A percentile compares a stretch with the other conserved stretches of the same genome.
phyloP scores from a whole-genome alignment of 345 rosid species.

The Corchorus capsularis region DNA sequence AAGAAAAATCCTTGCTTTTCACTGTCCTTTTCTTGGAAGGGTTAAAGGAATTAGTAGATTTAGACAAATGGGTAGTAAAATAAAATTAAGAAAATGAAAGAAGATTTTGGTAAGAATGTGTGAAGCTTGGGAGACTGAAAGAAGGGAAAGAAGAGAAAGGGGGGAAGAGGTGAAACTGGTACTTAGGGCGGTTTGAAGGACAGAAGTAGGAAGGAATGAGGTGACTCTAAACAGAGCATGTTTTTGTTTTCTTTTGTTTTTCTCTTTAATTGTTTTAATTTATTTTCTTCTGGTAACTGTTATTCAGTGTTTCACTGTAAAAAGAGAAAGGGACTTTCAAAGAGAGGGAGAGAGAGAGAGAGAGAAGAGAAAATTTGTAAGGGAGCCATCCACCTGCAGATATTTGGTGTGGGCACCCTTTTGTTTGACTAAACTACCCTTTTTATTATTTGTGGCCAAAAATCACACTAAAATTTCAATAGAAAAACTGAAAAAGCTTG shows the following conservation, averaged over 20 bases:
- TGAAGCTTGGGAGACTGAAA: not conserved
- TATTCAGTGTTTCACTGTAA: slow-evolving; percentile 20
- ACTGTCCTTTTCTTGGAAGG: not conserved
- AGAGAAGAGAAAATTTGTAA: too few relatives aligned
- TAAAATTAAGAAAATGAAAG: not conserved
- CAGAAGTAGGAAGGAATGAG: not conserved
- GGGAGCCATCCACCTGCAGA: slow-evolving; percentile 17
- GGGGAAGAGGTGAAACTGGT: not conserved
- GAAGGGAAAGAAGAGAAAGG: not conserved
- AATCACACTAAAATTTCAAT: not conserved
- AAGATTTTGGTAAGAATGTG: not conserved
- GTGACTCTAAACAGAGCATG: slow-evolving; percentile 11
- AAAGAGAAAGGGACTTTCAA: slow-evolving; percentile 9
- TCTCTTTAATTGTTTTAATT: not conserved
- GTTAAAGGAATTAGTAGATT: slow-evolving; percentile 15
- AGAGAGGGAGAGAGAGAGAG: slow-evolving; percentile 3
- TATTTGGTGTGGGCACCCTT: slow-evolving; percentile 10
- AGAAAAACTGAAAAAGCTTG: not conserved
- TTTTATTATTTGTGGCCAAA: not conserved
- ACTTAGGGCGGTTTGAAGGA: slow-evolving; percentile 12
- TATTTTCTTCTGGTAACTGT: slow-evolving; percentile 16
- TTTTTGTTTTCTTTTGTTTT: not conserved
- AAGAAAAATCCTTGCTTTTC: not conserved
- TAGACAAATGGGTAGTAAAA: not conserved
- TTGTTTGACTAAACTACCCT: slow-evolving; percentile 6